These are phyloP conservation scores for Ceratobasidium sp. DNA, from an alignment of 1,284 basidiomycete genomes.

Conservation along the genomic window DNA sequence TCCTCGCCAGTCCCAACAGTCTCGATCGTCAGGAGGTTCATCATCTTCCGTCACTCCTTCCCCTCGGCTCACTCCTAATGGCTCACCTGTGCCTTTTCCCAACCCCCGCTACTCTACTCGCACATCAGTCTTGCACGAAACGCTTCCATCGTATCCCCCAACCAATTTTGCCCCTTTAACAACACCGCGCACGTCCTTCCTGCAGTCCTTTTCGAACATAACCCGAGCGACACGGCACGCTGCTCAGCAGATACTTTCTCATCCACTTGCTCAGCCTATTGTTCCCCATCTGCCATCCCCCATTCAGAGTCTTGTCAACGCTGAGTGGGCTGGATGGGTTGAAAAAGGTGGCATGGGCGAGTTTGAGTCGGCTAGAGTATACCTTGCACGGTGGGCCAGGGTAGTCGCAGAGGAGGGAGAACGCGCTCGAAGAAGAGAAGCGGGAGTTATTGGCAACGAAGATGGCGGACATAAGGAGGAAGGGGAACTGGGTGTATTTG, in stretches of 20 bases:
- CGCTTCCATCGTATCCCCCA: slow-evolving; percentile 59
- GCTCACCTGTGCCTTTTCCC: slow-evolving; percentile 30
- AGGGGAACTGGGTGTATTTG: slow-evolving; percentile 84
- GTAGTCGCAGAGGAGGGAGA: slow-evolving; percentile 96
- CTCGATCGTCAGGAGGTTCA: slow-evolving; percentile 47
- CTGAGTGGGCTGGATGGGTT: slow-evolving; percentile 82
- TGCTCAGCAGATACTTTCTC: slow-evolving; percentile 90
- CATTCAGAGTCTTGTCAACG: slow-evolving; percentile 85
- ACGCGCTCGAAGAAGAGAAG: slow-evolving; percentile 78
- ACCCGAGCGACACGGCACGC: slow-evolving; percentile 88
- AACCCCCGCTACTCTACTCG: slow-evolving; percentile 57
- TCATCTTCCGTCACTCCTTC: slow-evolving; percentile 50
- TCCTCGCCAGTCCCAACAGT: slow-evolving; percentile 52
- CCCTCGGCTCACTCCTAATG: slow-evolving; percentile 27
- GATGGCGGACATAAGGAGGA: slow-evolving; percentile 64
- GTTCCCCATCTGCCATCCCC: slow-evolving; percentile 93
- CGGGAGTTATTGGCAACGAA: slow-evolving; percentile 58
- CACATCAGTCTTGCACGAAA: slow-evolving; percentile 76
- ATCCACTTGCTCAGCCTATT: slow-evolving; percentile 92
- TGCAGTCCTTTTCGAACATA: slow-evolving; percentile 88
- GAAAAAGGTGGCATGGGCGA: slow-evolving; percentile 88
- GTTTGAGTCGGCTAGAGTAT: slow-evolving; percentile 95
- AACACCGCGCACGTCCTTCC: slow-evolving; percentile 71
- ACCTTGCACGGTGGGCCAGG: slow-evolving; percentile 95
- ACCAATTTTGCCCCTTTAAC: slow-evolving; percentile 55